Percentiles rank a stretch among this genome's conserved stretches.
Conservation (phyloP, 73 alveolate genomes). For the Paramecium pentaurelia region DNA sequence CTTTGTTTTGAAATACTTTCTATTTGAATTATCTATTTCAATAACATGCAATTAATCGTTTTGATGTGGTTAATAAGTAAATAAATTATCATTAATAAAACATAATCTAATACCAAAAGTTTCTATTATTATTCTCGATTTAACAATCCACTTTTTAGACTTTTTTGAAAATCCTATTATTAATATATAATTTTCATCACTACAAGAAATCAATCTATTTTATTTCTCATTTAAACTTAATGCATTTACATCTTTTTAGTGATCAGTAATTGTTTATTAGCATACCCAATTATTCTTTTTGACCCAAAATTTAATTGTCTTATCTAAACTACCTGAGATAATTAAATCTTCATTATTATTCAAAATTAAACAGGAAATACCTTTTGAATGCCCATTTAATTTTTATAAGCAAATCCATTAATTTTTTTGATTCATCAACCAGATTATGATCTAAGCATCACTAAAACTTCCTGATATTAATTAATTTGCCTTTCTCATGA, state of each 20-base stretch:
- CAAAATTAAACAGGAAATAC: not conserved
- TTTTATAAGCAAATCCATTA: not conserved
- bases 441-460: not conserved
- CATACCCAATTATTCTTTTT: not conserved
- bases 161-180: no score
- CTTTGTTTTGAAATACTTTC: no score
- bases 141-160: no score
- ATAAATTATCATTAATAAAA: no score
- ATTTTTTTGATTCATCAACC: not conserved
- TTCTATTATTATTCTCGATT: no score
- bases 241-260: not conserved
- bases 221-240: not conserved
- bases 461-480: no score
- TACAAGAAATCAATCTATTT: not conserved
- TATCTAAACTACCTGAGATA: not conserved
- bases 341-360: not conserved
- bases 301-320: not conserved
- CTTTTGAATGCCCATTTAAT: not conserved
- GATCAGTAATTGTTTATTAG: not conserved
- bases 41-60: no score
- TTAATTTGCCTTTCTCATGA: no score
- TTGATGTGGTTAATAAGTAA: no score
- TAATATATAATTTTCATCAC: not conserved
- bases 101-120: no score
- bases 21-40: no score